Base-by-base conservation (phyloP, 305 asterid species). In the Plantago rigida region DNA sequence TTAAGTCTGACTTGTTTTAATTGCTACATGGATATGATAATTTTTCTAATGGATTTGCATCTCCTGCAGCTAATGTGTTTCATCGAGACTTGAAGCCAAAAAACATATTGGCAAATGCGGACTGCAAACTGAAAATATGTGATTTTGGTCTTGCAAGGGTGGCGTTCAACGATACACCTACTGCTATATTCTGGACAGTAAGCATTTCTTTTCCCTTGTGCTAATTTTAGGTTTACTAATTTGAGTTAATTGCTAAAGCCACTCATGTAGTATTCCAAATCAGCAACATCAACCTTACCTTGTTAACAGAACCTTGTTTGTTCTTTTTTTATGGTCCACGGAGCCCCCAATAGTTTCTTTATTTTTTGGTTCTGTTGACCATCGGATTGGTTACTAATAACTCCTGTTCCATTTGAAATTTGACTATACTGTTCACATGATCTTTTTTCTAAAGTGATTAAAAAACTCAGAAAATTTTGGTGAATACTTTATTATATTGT, bases 111-210 rank as follows among this genome's bases (percentile, higher is more conserved):
- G 97, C 95, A 57, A 88, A 88, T 84, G 97, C 97, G 9, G 97
- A 89, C 73, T 87, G 95, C 75, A 90, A 90, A 67, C 79, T 90
- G 53, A 90, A 90, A 78, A 85, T 90, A 48, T 90, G 97, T 63
- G 97, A 90, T 74, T 90, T 90, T 69, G 97, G 96, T 57, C 87
- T 90, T 65, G 97, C 97, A 57, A 83, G 97, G 79, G 97, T 90
- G 52, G 95, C 97, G 39, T 90, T 90, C 73, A 87, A 84, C 77
- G 97, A 90, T 74, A 85, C 95, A 19, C 97, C 97, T 13, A 90
- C 95, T 13, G 96, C 97, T 17, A 90, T 90, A 66, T 90, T 90
- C 73, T 90, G 97, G 97, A 90, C 96, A 4, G 96, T 87, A 82
- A 42, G 95, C 58, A 46, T 62, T 75, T 81, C 17, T 64, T 64